A percentile compares a stretch with the other conserved stretches of the same genome.
phyloP scores from a whole-genome alignment of 2,329 filamentous ascomycete genomes.

The Venturia carpophila region DNA sequence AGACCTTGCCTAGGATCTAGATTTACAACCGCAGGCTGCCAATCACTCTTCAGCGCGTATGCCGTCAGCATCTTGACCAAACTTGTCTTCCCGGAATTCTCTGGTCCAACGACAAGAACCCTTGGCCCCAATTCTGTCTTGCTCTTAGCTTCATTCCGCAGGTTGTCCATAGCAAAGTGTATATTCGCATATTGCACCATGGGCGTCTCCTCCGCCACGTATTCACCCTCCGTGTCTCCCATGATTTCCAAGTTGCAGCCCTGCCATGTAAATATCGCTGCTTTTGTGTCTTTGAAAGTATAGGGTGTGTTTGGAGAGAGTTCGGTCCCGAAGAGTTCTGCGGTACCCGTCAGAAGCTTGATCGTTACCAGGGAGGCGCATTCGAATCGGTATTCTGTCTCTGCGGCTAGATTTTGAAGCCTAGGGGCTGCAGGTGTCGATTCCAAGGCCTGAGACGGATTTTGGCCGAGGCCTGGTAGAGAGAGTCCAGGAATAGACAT shows the following conservation, averaged over 20 bases:
- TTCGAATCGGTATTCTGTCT: conserved; percentile 40
- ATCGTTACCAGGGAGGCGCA: conserved; percentile 31
- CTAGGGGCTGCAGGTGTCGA: conserved; percentile 23
- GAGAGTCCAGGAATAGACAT: conserved; percentile 38
- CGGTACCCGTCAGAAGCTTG: conserved; percentile 65
- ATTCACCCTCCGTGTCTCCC: conserved; percentile 60
- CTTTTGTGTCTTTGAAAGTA: conserved; percentile 72
- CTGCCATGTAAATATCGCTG: conserved; percentile 85
- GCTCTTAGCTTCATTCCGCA: conserved; percentile 41
- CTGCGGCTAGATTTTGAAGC: conserved; percentile 36
- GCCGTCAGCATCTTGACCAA: conserved; percentile 68
- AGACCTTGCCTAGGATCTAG: conserved; percentile 67
- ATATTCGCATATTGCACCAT: conserved; percentile 75
- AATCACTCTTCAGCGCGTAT: conserved; percentile 66
- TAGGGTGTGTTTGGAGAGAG: conserved; percentile 75
- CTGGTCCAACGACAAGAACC: conserved; percentile 74
- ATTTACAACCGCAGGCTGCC: conserved; percentile 76
- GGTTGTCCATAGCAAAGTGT: conserved; percentile 73
- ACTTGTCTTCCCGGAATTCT: conserved; percentile 75
- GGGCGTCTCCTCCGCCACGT: conserved; percentile 69
- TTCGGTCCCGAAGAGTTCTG: conserved; percentile 92
- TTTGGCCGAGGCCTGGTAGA: conserved; percentile 31
- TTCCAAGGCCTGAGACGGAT: conserved; percentile 25
- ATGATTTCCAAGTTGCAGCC: conserved; percentile 79
- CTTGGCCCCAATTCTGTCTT: conserved; percentile 52